Percentiles rank a stretch among this genome's conserved stretches.
These are phyloP conservation scores for Yamadazyma conglobata DNA, from an alignment of 1,139 yeast genomes.

Conservation along the genomic window DNA sequence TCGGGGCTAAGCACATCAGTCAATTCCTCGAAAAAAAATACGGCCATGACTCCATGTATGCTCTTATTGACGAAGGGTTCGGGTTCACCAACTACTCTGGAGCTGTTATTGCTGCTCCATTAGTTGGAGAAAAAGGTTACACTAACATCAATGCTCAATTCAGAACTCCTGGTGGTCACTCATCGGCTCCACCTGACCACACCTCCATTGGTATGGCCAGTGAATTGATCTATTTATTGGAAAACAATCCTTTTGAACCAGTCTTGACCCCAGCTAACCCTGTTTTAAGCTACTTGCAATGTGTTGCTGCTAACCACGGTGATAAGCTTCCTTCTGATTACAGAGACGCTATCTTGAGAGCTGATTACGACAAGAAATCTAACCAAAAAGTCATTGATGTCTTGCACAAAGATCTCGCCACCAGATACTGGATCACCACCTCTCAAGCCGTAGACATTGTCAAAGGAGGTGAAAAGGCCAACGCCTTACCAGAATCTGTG, in stretches of 20 bases:
- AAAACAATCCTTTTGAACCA: constrained; percentile 34
- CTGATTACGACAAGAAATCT: constrained; percentile 32
- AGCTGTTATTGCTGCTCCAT: constrained; percentile 36
- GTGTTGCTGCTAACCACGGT: constrained; percentile 33
- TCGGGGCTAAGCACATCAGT: constrained; percentile 30
- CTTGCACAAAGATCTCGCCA: constrained; percentile 13
- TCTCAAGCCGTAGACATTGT: constrained; percentile 39
- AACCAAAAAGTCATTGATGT: constrained; percentile 24
- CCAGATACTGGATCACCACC: constrained; percentile 30
- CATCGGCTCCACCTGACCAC: constrained; percentile 45
- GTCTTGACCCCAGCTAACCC: constrained; percentile 34
- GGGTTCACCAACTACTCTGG: constrained; percentile 31
- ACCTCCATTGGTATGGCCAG: constrained; percentile 43
- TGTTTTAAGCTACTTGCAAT: constrained; percentile 29
- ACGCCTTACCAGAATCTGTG: constrained; percentile 40
- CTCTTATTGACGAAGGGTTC: constrained; percentile 42
- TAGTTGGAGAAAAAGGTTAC: constrained; percentile 42
- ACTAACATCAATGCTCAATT: constrained; percentile 30
- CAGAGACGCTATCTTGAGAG: constrained; percentile 29
- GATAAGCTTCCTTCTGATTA: constrained; percentile 19
- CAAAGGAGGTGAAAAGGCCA: constrained; percentile 37
- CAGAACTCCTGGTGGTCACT: constrained; percentile 45
- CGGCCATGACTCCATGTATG: constrained; percentile 33
- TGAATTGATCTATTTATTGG: constrained; percentile 37
- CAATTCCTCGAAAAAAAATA: constrained; percentile 27